Percentiles rank a stretch among this genome's conserved stretches.
Evolutionary conservation across 2,329 filamentous ascomycete species (phyloP).

Genomic region (Alternaria metachromatica): DNA sequence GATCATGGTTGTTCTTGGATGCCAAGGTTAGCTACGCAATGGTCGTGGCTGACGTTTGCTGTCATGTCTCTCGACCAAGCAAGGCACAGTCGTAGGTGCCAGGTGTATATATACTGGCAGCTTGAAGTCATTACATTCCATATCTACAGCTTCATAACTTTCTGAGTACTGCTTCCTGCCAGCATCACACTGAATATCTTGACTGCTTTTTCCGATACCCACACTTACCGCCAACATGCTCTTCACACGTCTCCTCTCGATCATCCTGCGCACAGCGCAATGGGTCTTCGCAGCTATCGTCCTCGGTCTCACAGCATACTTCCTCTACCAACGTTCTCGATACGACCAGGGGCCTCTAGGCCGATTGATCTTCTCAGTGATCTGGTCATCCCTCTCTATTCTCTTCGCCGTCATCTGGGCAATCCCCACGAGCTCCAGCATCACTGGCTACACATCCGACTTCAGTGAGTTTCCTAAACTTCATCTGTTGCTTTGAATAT

Average conservation of each 20-base stretch:
- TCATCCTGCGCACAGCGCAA: slow-evolving; percentile 66
- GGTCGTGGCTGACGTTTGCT: slow-evolving; percentile 22
- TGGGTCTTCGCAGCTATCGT: slow-evolving; percentile 73
- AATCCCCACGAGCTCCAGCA: slow-evolving; percentile 71
- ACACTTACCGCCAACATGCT: slow-evolving; percentile 28
- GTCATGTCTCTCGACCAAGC: not conserved
- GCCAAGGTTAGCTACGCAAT: slow-evolving; percentile 12
- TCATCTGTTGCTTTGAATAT: too few species aligned
- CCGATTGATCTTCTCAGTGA: slow-evolving; percentile 77
- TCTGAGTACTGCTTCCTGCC: not conserved
- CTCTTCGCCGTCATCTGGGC: slow-evolving; percentile 75
- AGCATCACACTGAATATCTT: not conserved
- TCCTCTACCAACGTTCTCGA: slow-evolving; percentile 32
- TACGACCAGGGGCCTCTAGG: slow-evolving; percentile 62
- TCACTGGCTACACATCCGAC: slow-evolving; percentile 75
- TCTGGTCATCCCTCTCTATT: slow-evolving; percentile 72
- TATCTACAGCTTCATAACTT: not conserved
- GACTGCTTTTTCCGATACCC: not conserved
- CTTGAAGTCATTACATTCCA: not conserved
- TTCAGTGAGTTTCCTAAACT: too few species aligned
- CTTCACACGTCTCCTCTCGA: slow-evolving; percentile 59
- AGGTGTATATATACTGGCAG: slow-evolving; percentile 4
- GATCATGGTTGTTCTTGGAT: not conserved
- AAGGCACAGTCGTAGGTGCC: not conserved
- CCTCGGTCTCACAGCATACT: slow-evolving; percentile 33